phyloP scores from a whole-genome alignment of 768 basidiomycete species.

The Leccinum arenicola region DNA sequence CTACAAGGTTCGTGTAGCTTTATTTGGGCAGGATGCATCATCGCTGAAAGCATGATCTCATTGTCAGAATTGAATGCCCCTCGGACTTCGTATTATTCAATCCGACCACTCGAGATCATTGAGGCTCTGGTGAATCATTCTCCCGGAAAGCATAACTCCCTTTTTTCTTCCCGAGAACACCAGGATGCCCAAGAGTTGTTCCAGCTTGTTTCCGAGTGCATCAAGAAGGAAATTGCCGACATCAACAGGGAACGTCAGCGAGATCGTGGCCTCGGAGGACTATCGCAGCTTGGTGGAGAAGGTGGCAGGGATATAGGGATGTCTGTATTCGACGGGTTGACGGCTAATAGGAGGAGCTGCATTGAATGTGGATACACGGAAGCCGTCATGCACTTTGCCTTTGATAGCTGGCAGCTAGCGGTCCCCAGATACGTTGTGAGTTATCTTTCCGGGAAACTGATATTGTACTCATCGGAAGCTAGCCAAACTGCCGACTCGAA shows the following conservation, averaged over 20 bases:
- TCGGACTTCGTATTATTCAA: slow-evolving; percentile 49
- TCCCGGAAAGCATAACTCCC: slow-evolving; percentile 52
- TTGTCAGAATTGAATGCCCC: slow-evolving; percentile 63
- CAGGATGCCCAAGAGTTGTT: slow-evolving; percentile 99
- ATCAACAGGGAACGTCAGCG: slow-evolving; percentile 69
- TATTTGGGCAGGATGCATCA: background rate
- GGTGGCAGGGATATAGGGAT: slow-evolving; percentile 45
- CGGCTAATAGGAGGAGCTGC: slow-evolving; percentile 87
- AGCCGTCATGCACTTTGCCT: slow-evolving; percentile 87
- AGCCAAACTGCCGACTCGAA: slow-evolving; percentile 71
- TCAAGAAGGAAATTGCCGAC: slow-evolving; percentile 79
- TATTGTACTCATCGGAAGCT: slow-evolving; percentile 9
- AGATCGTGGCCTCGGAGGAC: slow-evolving; percentile 68
- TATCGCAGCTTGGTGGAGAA: slow-evolving; percentile 32
- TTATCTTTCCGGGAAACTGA: slow-evolving; percentile 16
- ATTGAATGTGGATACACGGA: slow-evolving; percentile 90
- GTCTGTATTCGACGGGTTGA: slow-evolving; percentile 86
- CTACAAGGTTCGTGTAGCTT: slow-evolving; percentile 55
- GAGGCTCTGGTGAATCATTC: slow-evolving; percentile 58
- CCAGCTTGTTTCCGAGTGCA: slow-evolving; percentile 84
- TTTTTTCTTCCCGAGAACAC: slow-evolving; percentile 88
- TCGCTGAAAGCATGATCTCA: slow-evolving; percentile 3
- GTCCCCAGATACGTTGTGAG: slow-evolving; percentile 63
- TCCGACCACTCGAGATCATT: slow-evolving; percentile 75
- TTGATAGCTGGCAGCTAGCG: slow-evolving; percentile 82